Base-by-base conservation (phyloP, 495 filamentous ascomycete species). In the Pyrenopolyporus hunteri region DNA sequence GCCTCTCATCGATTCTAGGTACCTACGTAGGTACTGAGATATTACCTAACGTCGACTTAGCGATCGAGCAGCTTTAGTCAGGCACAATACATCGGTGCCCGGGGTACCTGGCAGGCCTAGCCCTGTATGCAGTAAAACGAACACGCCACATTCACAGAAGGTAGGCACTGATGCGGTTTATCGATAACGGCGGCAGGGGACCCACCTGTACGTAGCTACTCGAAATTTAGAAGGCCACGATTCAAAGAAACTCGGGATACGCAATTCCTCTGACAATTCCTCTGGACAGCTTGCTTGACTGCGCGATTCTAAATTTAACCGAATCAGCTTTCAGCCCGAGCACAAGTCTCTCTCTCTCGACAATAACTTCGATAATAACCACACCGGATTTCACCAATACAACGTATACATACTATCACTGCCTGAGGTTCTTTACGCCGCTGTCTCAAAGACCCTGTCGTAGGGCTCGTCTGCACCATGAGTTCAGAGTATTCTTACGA, bases 401-500 rank as follows among this genome's bases (percentile, higher is more conserved):
- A n/a, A 45, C 22, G 23, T 16, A 25, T 37, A 32, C 20, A 40
- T 26, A 58, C 50, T 48, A n/a, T n/a, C n/a, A n/a, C n/a, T n/a
- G n/a, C n/a, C 32, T 64, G 53, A 46, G 42, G 23, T 55, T 14
- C 11, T 58, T n/a, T 29, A 49, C 54, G 36, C 36, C 46, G 4
- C 7, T 46, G 6, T 43, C 37, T 45, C 2, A 42, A 66, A 70
- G 61, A 64, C 68, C 68, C 68, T 71, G 54, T 51, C 39, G 37
- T 60, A 66, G 68, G 65, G 66, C 66, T 57, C 55, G 29, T 71
- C 65, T 58, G 62, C 85, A 85, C 71, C 68, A 96, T 95, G 91
- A 93, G 91, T 70, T 91, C 91, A 64, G 94, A 98, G 74, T 98
- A 98, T 81, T 93, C 88, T 66, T 98, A 98, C 77, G 94, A 98